Percentiles rank a stretch among this genome's conserved stretches.
Conservation (phyloP, 805 yeast genomes). For the Myxozyma nipponensis region DNA sequence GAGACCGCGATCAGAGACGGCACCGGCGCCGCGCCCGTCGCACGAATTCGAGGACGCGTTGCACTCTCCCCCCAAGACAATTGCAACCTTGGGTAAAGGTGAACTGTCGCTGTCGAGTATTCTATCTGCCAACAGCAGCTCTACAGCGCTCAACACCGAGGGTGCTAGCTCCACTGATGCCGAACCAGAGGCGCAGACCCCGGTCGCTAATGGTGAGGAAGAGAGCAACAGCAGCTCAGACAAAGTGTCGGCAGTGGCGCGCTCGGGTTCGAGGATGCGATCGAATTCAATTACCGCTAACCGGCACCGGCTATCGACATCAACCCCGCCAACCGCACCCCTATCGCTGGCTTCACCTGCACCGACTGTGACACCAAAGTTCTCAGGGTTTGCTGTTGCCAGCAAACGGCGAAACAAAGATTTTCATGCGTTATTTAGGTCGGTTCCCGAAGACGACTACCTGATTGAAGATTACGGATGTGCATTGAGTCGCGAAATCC, state of each 20-base stretch:
- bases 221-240: neutral
- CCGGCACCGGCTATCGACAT: conserved; percentile 21
- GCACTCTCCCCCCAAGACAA: conserved; percentile 27
- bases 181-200: neutral
- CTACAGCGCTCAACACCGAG: neutral
- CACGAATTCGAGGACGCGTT: conserved; percentile 11
- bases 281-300: conserved; percentile 3
- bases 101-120: conserved; percentile 32
- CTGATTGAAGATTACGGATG: conserved; percentile 85
- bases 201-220: neutral
- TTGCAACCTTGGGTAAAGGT: conserved; percentile 36
- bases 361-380: conserved; percentile 6
- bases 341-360: neutral
- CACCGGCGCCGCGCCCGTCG: conserved; percentile 15
- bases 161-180: neutral
- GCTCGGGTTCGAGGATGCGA: conserved; percentile 9
- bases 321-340: conserved; percentile 3
- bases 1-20: conserved; percentile 20
- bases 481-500: conserved; percentile 80
- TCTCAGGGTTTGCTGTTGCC: conserved; percentile 43
- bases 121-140: neutral
- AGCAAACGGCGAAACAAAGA: conserved; percentile 61
- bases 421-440: conserved; percentile 70
- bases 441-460: conserved; percentile 64
- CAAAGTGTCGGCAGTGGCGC: neutral